These are phyloP conservation scores for Collybiopsis luxurians DNA, from an alignment of 768 basidiomycete species.

Conservation along the genomic window DNA sequence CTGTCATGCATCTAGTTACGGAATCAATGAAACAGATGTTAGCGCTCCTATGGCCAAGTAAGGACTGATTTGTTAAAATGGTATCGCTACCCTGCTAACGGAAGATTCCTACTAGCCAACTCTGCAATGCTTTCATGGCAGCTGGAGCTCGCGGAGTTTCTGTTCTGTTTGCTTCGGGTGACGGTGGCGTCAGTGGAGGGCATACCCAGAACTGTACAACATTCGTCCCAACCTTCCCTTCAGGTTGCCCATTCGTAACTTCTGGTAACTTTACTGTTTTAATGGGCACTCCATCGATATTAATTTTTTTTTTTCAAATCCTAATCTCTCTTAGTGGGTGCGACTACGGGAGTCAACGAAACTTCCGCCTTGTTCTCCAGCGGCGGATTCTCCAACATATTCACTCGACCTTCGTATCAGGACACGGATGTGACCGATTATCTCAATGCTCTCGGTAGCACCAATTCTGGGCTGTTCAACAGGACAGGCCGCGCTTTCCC, in stretches of 20 bases:
- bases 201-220: constrained; percentile 16
- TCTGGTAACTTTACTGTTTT: neutral
- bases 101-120: constrained; percentile 10
- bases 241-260: constrained; percentile 38
- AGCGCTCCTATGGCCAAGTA: constrained; percentile 13
- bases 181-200: constrained; percentile 21
- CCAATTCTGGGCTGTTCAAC: constrained; percentile 45
- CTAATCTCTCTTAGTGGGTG: constrained; percentile 27
- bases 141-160: constrained; percentile 50
- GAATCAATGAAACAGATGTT: constrained; percentile 47
- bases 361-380: constrained; percentile 42
- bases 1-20: too few relatives aligned
- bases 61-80: neutral
- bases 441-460: constrained; percentile 20
- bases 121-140: constrained; percentile 26
- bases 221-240: constrained; percentile 42
- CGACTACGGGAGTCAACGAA: constrained; percentile 40
- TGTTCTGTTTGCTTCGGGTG: constrained; percentile 40
- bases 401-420: constrained; percentile 26
- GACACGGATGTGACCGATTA: constrained; percentile 21
- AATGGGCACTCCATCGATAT: neutral
- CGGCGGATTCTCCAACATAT: constrained; percentile 51
- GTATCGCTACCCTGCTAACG: too few relatives aligned
- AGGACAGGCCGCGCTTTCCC: constrained; percentile 34
- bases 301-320: too few relatives aligned